Evolutionary conservation across 2,329 filamentous ascomycete species (phyloP).

Genomic region (Hymenoscyphus repandus): DNA sequence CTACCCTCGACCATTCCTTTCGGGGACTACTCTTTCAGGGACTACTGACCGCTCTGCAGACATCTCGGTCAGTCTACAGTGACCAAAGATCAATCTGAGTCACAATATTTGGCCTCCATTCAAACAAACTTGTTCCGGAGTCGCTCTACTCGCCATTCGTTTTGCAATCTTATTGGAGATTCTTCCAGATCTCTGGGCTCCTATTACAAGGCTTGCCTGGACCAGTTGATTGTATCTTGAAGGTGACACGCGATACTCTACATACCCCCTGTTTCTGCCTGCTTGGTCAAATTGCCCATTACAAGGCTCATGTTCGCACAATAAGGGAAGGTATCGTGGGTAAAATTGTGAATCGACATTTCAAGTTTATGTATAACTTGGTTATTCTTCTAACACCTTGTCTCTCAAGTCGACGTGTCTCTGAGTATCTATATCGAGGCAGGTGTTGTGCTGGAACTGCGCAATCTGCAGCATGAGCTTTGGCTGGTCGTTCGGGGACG

Average conservation of each 20-base stretch:
- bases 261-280: background rate
- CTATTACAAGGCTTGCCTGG: too few relatives aligned
- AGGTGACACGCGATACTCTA: background rate
- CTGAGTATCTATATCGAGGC: background rate
- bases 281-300: background rate
- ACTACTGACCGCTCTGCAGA: too few relatives aligned
- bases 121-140: too few relatives aligned
- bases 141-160: background rate
- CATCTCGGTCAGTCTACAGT: too few relatives aligned
- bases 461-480: constrained; percentile 25
- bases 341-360: too few relatives aligned
- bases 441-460: too few relatives aligned
- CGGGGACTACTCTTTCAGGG: too few relatives aligned
- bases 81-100: too few relatives aligned
- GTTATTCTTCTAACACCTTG: background rate
- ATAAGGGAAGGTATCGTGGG: background rate
- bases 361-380: background rate
- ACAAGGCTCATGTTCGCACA: background rate
- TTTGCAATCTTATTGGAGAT: background rate
- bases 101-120: too few relatives aligned
- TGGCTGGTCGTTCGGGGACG: constrained; percentile 33
- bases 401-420: background rate
- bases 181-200: background rate
- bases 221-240: background rate
- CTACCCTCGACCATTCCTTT: too few relatives aligned